Evolutionary conservation across 2,329 filamentous ascomycete genomes (phyloP).

Genomic region (Corniculantispora saksenae): DNA sequence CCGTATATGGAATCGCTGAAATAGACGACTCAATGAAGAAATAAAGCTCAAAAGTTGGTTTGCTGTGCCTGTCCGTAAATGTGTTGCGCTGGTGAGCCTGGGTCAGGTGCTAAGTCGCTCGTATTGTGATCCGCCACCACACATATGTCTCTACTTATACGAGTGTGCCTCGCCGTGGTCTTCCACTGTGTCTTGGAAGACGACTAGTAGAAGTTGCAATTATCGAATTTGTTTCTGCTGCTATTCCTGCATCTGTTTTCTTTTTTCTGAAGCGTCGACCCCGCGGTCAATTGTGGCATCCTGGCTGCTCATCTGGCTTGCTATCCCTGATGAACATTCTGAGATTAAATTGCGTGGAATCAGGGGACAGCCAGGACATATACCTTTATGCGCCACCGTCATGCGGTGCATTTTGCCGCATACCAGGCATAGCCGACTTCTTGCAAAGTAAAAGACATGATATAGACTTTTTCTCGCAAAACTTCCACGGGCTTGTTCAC

Average conservation of each 20-base stretch:
- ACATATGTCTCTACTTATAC: background rate
- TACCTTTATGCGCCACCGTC: background rate
- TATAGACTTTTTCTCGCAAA: background rate
- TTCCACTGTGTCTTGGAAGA: background rate
- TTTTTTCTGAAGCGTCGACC: background rate
- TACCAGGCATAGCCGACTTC: background rate
- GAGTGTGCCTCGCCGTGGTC: background rate
- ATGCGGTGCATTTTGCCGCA: constrained; percentile 1
- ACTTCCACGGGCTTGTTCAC: background rate
- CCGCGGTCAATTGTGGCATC: background rate
- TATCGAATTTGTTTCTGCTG: background rate
- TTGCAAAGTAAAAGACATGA: background rate
- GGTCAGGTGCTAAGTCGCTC: background rate
- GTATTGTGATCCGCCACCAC: background rate
- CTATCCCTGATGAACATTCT: background rate
- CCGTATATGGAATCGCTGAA: constrained; percentile 9
- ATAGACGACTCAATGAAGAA: constrained; percentile 24
- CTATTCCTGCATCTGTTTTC: background rate
- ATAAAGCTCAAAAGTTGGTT: constrained; percentile 23
- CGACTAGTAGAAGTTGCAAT: background rate
- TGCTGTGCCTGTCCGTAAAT: background rate
- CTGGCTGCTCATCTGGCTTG: background rate
- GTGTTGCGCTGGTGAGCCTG: background rate
- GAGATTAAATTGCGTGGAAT: background rate
- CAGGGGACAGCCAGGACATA: background rate